Evolutionary conservation across 225 moss, liverwort and hornwort genomes (phyloP), one percentile per base, ranked within the genome.

Genomic region (Ulota crispa): DNA sequence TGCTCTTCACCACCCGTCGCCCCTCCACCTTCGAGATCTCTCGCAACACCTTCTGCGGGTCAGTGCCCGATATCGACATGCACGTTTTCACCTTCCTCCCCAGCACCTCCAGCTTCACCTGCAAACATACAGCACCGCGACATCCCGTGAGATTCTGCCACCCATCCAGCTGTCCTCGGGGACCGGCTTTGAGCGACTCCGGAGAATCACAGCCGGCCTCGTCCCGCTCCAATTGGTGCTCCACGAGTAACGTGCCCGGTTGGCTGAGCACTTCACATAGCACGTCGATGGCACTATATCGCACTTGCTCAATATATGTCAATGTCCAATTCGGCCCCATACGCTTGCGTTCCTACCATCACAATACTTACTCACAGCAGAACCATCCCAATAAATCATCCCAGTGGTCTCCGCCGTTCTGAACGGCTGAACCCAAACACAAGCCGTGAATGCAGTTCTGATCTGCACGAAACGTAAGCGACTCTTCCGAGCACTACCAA

Each of bases 21-120:
- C 91, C 93, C 77, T 95, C 95, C 4, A 93, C 92, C 82, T 93
- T 93, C 52, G 92, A 88, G 26, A 95, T 95, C 36, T 95, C 93
- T 27, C 81, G 84, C 19, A 95, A 45, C 32, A 95, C 77, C 66
- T 91, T 95, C 75, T 89, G 86, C 2, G 92, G 86, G 34, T 95
- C 91, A 24, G 86, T 88, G 12, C 92, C 95, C 59, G 88, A 82
- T 27, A 92, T 89, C 70, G 87, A 92, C 73, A 87, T 92, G 26
- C 92, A 92, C 18, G 92, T 93, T 78, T 92, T 87, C 66, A 95
- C 93, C 73, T 88, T 93, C 78, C 87, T 93, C 6, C 93, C 92
- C 84, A 92, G 92, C 56, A 95, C 90, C 28, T 93, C 92, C 9
- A 95, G 87, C 87, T 80, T 93, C 45, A 92, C 92, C 95, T 95